Evolutionary conservation across 805 yeast species (phyloP).

Genomic region (Priceomyces castillae): DNA sequence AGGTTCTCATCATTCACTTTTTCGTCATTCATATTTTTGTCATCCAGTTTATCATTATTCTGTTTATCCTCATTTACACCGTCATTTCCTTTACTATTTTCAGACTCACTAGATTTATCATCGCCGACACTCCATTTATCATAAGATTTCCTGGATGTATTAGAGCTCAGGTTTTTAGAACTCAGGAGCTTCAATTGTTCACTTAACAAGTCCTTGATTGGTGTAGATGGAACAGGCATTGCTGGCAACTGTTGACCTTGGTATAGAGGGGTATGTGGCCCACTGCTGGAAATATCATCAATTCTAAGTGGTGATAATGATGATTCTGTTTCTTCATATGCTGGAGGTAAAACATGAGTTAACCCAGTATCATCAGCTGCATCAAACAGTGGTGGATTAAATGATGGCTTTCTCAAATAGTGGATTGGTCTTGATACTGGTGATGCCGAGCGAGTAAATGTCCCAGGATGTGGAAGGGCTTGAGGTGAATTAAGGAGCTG

Average conservation of each 20-base stretch:
- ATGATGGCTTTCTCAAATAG: constrained; percentile 50
- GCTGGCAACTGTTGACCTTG: constrained; percentile 6
- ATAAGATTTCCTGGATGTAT: constrained; percentile 4
- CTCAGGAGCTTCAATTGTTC: constrained; percentile 10
- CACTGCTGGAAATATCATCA: constrained; percentile 2
- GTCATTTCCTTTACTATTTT: not conserved
- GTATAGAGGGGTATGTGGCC: not conserved
- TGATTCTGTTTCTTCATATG: constrained; percentile 24
- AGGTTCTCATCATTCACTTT: too few species aligned
- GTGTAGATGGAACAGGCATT: not conserved
- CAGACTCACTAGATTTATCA: not conserved
- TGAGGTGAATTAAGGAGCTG: constrained; percentile 58
- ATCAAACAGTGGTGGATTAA: constrained; percentile 64
- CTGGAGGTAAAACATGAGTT: constrained; percentile 26
- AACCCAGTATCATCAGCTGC: constrained; percentile 10
- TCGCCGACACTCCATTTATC: not conserved
- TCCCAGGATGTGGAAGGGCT: constrained; percentile 50
- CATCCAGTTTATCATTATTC: not conserved
- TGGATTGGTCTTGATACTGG: constrained; percentile 50
- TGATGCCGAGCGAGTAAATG: constrained; percentile 41
- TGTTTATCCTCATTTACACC: not conserved
- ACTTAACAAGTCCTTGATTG: constrained; percentile 15
- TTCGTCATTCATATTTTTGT: too few species aligned
- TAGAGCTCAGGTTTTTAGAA: constrained; percentile 3
- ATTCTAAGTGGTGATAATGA: constrained; percentile 21